Conservation (phyloP, 345 rosid species). For the Firmiana major region DNA sequence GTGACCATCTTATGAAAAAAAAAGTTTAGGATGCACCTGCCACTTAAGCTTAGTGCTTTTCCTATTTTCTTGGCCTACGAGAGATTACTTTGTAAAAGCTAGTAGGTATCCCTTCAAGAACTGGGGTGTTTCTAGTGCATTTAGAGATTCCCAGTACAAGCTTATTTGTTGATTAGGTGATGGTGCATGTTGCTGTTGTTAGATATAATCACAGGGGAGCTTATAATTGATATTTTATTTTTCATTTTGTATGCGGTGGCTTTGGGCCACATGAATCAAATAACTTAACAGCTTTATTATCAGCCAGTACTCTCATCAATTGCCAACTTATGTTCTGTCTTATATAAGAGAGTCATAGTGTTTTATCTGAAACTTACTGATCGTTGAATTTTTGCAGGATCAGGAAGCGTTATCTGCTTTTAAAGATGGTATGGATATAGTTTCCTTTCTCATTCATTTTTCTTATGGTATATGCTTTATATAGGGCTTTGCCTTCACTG, state of each 20-base stretch:
- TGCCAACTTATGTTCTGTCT: not conserved
- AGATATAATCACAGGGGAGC: not conserved
- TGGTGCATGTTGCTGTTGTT: not conserved
- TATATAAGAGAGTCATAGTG: not conserved
- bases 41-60: slow-evolving; percentile 33
- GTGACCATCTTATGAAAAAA: slow-evolving; percentile 9
- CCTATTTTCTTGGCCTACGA: slow-evolving; percentile 3
- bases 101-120: not conserved
- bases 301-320: not conserved
- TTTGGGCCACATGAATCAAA: not conserved
- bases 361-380: not conserved
- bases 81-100: not conserved
- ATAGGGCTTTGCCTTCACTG: not conserved
- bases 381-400: slow-evolving; percentile 43
- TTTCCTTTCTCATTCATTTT: slow-evolving; percentile 8
- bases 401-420: slow-evolving; percentile 57
- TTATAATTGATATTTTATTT: not conserved
- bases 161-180: not conserved
- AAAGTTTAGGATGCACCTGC: slow-evolving; percentile 24
- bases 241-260: not conserved
- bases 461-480: not conserved
- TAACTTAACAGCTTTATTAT: not conserved
- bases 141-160: not conserved
- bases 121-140: not conserved
- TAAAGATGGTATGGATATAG: slow-evolving; percentile 54